phyloP scores from a whole-genome alignment of 75 land plant species.

The Pinus albicaulis region DNA sequence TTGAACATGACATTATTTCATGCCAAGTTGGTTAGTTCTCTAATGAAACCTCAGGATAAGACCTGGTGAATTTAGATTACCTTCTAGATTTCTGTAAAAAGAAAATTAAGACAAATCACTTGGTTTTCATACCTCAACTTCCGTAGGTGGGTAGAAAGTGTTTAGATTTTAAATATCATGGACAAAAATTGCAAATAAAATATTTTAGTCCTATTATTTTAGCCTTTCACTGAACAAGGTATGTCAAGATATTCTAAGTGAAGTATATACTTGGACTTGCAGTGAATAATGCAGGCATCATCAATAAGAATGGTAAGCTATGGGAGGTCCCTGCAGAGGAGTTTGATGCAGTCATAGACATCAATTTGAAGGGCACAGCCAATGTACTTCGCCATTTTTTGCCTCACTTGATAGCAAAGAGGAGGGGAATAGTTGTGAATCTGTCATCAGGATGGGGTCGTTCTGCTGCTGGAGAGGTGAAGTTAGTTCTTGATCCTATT shows the following conservation, averaged over 20 bases:
- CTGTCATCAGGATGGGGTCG: constrained; percentile 96
- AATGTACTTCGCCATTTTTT: constrained; percentile 80
- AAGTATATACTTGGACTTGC: constrained; percentile 13
- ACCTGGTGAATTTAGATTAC: too few species aligned
- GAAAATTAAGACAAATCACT: too few species aligned
- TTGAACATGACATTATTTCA: too few species aligned
- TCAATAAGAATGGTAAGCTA: constrained; percentile 69
- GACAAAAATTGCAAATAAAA: too few species aligned
- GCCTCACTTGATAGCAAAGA: constrained; percentile 59
- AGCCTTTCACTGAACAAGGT: neutral
- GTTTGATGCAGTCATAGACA: constrained; percentile 80
- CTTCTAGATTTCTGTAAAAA: too few species aligned
- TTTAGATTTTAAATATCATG: too few species aligned
- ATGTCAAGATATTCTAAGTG: neutral
- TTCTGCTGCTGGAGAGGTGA: constrained; percentile 81
- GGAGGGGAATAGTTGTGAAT: constrained; percentile 74
- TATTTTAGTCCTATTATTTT: too few species aligned
- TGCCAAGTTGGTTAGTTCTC: too few species aligned
- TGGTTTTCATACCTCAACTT: too few species aligned
- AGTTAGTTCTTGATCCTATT: neutral
- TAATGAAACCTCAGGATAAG: too few species aligned
- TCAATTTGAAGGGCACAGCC: constrained; percentile 78
- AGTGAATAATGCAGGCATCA: constrained; percentile 92
- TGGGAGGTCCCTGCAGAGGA: constrained; percentile 87
- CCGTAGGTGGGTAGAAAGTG: too few species aligned